Evolutionary conservation across 1,139 yeast genomes (phyloP).

Genomic region (Arxiozyma telluris): DNA sequence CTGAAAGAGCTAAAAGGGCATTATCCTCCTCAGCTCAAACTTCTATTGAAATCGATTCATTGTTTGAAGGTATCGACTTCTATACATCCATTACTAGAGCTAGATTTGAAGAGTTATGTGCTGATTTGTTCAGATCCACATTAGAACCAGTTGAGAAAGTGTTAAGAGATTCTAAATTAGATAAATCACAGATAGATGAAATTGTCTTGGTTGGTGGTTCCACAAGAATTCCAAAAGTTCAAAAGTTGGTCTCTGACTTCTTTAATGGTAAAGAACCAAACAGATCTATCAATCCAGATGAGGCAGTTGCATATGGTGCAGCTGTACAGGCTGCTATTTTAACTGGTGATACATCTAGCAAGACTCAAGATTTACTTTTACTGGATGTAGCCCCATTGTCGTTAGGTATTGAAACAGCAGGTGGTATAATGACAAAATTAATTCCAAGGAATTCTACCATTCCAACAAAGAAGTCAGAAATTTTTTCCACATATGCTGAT

Average conservation of each 20-base stretch:
- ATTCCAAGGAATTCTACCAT: slow-evolving; percentile 95
- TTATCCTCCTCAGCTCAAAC: slow-evolving; percentile 78
- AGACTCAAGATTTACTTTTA: slow-evolving; percentile 75
- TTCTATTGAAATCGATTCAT: slow-evolving; percentile 74
- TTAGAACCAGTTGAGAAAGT: slow-evolving; percentile 79
- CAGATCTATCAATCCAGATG: slow-evolving; percentile 73
- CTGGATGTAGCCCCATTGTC: slow-evolving; percentile 93
- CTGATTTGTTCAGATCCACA: slow-evolving; percentile 72
- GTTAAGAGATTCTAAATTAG: slow-evolving; percentile 66
- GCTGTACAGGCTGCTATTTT: slow-evolving; percentile 85
- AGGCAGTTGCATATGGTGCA: slow-evolving; percentile 69
- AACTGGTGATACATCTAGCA: slow-evolving; percentile 77
- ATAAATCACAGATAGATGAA: slow-evolving; percentile 71
- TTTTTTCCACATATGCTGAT: slow-evolving; percentile 93
- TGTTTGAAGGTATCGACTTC: slow-evolving; percentile 75
- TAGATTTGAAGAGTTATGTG: slow-evolving; percentile 80
- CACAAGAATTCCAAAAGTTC: slow-evolving; percentile 87
- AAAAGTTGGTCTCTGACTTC: slow-evolving; percentile 75
- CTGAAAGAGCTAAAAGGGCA: slow-evolving; percentile 86
- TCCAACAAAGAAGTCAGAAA: slow-evolving; percentile 94
- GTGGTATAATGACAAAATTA: slow-evolving; percentile 96
- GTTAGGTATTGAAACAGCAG: slow-evolving; percentile 93
- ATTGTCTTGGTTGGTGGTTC: slow-evolving; percentile 88
- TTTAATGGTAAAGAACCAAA: slow-evolving; percentile 84
- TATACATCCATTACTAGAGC: slow-evolving; percentile 77